Evolutionary conservation across 495 filamentous ascomycete genomes (phyloP).

Genomic region (Parathielavia appendiculata): DNA sequence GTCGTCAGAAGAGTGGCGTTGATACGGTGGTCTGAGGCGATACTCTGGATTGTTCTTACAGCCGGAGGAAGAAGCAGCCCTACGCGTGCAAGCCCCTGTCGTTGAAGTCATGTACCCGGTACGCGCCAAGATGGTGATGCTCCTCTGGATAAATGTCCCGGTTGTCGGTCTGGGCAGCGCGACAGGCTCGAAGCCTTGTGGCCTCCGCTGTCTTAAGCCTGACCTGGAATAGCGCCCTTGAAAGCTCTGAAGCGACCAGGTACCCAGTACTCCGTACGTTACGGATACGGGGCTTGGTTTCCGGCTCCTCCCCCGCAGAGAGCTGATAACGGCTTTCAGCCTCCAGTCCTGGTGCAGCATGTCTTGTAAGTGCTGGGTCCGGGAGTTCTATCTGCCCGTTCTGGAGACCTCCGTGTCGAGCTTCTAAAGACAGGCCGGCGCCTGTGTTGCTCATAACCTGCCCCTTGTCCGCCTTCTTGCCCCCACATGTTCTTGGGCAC

Average conservation of each 20-base stretch:
- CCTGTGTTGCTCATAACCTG: no score
- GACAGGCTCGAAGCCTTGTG: neutral
- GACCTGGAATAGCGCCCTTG: slow-evolving; percentile 8
- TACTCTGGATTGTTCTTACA: no score
- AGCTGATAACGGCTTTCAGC: neutral
- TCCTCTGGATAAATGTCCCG: slow-evolving; percentile 34
- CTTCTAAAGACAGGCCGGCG: no score
- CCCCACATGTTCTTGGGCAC: neutral
- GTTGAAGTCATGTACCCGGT: slow-evolving; percentile 23
- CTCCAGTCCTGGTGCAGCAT: slow-evolving; percentile 4
- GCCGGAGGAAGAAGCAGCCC: neutral
- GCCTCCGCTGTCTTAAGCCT: neutral
- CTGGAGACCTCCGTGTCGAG: no score
- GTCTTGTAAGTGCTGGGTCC: slow-evolving; percentile 2
- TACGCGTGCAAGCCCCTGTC: neutral
- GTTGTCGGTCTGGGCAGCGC: slow-evolving; percentile 12
- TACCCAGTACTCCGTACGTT: neutral
- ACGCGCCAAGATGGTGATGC: slow-evolving; percentile 24
- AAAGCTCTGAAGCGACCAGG: slow-evolving; percentile 9
- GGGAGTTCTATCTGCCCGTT: neutral
- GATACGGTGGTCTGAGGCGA: no score
- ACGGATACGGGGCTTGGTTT: neutral
- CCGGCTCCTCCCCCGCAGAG: slow-evolving; percentile 3
- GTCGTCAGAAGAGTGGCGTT: neutral
- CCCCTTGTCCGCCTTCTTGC: neutral